phyloP scores from a whole-genome alignment of 176 grass and related monocot species.

The Carex cristatella region DNA sequence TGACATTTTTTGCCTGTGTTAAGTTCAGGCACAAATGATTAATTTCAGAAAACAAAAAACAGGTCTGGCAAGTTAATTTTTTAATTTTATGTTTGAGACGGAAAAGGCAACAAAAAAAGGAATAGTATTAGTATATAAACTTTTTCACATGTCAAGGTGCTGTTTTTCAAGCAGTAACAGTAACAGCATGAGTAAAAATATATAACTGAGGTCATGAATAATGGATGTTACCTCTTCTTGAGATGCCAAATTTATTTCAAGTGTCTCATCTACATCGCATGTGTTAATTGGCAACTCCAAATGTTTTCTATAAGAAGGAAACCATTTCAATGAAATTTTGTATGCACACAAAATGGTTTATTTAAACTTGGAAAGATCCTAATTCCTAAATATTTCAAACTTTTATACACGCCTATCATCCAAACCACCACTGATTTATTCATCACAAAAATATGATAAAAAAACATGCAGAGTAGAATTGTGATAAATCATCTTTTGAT shows the following conservation, averaged over 20 bases:
- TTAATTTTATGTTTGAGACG: not conserved
- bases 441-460: not conserved
- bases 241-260: constrained; percentile 22
- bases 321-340: not conserved
- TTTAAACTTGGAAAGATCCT: no score
- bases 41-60: not conserved
- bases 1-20: not conserved
- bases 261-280: not conserved
- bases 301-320: constrained; percentile 8
- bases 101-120: not conserved
- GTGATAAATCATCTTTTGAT: not conserved
- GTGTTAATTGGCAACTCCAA: constrained; percentile 6
- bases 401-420: not conserved
- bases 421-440: not conserved
- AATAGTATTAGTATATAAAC: no score
- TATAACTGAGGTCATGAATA: not conserved
- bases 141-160: not conserved
- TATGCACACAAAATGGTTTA: no score
- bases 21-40: not conserved
- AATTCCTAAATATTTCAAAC: no score
- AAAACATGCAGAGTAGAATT: not conserved
- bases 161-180: not conserved
- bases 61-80: not conserved
- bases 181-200: not conserved
- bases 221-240: constrained; percentile 1